phyloP scores from a whole-genome alignment of 352 stramenopile species.

The Globisporangium irregulare region DNA sequence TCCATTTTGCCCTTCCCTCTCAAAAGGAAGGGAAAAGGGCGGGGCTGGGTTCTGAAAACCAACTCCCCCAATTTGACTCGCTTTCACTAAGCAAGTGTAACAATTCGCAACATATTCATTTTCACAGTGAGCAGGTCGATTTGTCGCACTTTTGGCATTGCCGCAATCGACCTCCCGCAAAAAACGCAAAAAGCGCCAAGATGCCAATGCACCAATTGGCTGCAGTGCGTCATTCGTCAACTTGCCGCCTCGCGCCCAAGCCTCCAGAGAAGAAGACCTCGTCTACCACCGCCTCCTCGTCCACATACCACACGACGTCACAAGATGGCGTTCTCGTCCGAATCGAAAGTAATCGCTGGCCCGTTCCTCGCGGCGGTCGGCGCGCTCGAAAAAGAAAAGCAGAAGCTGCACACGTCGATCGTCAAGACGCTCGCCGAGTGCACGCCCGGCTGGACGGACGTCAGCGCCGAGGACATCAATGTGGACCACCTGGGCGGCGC shows the following conservation, averaged over 20 bases:
- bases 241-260: slow-evolving; percentile 25
- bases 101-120: slow-evolving; percentile 5
- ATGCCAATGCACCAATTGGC: not conserved
- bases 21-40: not conserved
- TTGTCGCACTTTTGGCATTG: not conserved
- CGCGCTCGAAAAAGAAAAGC: slow-evolving; percentile 62
- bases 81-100: slow-evolving; percentile 2
- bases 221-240: slow-evolving; percentile 22
- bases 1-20: not conserved
- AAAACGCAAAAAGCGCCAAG: not conserved
- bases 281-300: not conserved
- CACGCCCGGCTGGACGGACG: slow-evolving; percentile 54
- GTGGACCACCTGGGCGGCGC: slow-evolving; percentile 69
- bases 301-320: too few relatives aligned
- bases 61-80: not conserved
- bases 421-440: slow-evolving; percentile 52
- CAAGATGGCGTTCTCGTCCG: slow-evolving; percentile 27
- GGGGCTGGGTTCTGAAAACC: slow-evolving; percentile 1
- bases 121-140: not conserved
- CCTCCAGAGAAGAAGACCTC: not conserved
- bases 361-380: slow-evolving; percentile 55
- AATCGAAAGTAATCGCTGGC: slow-evolving; percentile 43
- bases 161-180: not conserved
- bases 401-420: slow-evolving; percentile 66
- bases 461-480: slow-evolving; percentile 53